phyloP scores from a whole-genome alignment of 2,329 filamentous ascomycete genomes.

The Fusarium succisae region DNA sequence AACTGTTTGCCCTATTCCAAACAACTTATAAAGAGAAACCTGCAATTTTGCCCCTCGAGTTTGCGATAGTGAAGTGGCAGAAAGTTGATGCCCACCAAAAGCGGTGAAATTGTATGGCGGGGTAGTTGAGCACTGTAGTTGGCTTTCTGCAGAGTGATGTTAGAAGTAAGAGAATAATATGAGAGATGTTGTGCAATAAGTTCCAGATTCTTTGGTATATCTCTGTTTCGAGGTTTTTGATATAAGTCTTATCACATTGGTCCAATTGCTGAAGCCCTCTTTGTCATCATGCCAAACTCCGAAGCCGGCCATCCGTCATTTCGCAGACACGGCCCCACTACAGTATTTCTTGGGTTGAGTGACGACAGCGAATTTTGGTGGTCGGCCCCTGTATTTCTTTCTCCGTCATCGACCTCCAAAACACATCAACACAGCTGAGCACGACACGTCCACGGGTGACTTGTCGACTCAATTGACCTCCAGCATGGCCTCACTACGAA shows the following conservation, averaged over 20 bases:
- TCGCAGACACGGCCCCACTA: constrained; percentile 30
- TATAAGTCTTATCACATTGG: constrained; percentile 25
- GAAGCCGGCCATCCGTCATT: constrained; percentile 37
- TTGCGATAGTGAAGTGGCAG: constrained; percentile 26
- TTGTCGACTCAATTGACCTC: constrained; percentile 7
- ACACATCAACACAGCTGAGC: constrained; percentile 1
- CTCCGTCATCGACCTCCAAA: not conserved
- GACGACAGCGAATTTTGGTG: constrained; percentile 37
- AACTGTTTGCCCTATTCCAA: not conserved
- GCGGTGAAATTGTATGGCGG: constrained; percentile 42
- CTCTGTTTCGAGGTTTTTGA: constrained; percentile 1
- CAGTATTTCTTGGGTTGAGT: constrained; percentile 22
- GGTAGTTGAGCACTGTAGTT: constrained; percentile 21
- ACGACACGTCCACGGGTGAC: constrained; percentile 1
- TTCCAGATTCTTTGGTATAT: not conserved
- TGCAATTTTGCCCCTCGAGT: constrained; percentile 5
- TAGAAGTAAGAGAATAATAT: not conserved
- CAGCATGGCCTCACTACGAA: constrained; percentile 60
- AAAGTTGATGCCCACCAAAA: constrained; percentile 37
- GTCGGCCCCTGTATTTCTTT: constrained; percentile 24
- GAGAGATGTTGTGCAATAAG: not conserved
- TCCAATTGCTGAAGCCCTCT: constrained; percentile 37
- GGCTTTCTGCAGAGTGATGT: not conserved
- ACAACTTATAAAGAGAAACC: not conserved
- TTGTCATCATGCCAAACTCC: constrained; percentile 41